phyloP scores from a whole-genome alignment of 108 stramenopile genomes.

The Seminavis robusta region DNA sequence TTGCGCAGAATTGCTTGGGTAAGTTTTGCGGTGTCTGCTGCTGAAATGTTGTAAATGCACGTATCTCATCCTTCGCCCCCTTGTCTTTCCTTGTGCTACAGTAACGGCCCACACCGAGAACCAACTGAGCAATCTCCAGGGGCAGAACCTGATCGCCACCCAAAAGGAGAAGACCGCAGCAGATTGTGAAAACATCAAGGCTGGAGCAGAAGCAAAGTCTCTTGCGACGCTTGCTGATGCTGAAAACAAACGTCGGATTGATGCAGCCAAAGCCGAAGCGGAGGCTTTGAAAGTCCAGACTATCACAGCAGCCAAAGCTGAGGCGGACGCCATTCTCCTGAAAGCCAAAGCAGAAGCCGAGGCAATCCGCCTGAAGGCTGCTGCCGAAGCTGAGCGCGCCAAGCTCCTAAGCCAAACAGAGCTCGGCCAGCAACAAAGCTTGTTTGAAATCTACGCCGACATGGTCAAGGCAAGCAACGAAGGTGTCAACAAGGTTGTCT shows the following conservation, averaged over 20 bases:
- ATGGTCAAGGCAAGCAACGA: constrained; percentile 23
- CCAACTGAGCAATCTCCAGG: constrained; percentile 28
- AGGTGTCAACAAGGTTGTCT: constrained; percentile 22
- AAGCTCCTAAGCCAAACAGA: constrained; percentile 12
- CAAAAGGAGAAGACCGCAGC: constrained; percentile 26
- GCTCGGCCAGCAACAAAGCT: constrained; percentile 18
- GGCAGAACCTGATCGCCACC: constrained; percentile 17
- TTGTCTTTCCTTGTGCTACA: no score
- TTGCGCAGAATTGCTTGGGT: constrained; percentile 28
- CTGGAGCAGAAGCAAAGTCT: constrained; percentile 16
- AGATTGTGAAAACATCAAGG: constrained; percentile 23
- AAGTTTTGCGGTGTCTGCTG: no score
- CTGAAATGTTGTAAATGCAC: no score
- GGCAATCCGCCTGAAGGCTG: constrained; percentile 23
- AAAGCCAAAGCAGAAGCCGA: constrained; percentile 35
- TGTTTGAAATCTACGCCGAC: constrained; percentile 24
- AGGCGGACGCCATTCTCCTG: constrained; percentile 20
- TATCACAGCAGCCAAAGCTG: constrained; percentile 14
- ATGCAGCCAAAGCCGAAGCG: constrained; percentile 22
- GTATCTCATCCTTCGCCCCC: no score
- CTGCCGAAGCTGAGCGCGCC: constrained; percentile 28
- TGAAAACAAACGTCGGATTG: constrained; percentile 18
- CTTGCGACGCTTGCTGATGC: constrained; percentile 18
- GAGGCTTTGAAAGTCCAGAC: constrained; percentile 9
- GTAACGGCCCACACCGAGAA: constrained; percentile 37